Percentiles rank a stretch among this genome's conserved stretches.
Conservation (phyloP, 2,329 filamentous ascomycete species). For the Parafenestella ontariensis region DNA sequence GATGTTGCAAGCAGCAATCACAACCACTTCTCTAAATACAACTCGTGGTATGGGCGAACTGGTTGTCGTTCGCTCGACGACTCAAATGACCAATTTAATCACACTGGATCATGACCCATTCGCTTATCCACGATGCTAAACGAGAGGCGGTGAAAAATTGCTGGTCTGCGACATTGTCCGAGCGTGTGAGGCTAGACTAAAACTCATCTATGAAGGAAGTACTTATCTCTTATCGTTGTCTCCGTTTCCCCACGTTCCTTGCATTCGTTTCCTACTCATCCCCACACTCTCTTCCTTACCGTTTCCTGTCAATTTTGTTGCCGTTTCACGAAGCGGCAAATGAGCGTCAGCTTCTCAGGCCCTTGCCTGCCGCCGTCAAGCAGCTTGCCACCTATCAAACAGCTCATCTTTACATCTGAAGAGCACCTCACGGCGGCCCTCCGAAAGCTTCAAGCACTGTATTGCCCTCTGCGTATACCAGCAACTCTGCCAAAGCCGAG, state of each 20-base stretch:
- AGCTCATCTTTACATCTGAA: conserved; percentile 28
- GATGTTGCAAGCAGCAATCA: background rate
- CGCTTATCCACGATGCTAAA: conserved; percentile 28
- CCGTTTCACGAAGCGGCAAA: conserved; percentile 17
- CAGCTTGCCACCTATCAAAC: conserved; percentile 39
- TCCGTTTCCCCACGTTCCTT: conserved; percentile 24
- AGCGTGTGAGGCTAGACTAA: conserved; percentile 38
- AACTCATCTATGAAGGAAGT: conserved; percentile 16
- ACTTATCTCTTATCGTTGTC: conserved; percentile 28
- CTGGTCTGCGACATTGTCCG: conserved; percentile 29
- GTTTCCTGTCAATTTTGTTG: conserved; percentile 2
- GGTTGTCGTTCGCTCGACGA: background rate
- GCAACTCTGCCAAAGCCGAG: conserved; percentile 18
- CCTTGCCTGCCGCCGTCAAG: conserved; percentile 43
- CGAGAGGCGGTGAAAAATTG: conserved; percentile 45
- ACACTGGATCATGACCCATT: conserved; percentile 4
- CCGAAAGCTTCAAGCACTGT: conserved; percentile 37
- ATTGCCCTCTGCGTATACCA: conserved; percentile 45
- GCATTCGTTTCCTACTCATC: conserved; percentile 20
- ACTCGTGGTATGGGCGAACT: background rate
- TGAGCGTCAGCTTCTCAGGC: conserved; percentile 33
- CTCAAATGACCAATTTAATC: background rate
- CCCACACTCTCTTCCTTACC: conserved; percentile 2
- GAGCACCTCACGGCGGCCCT: conserved; percentile 32
- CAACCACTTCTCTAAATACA: background rate